A percentile compares a stretch with the other conserved stretches of the same genome.
phyloP scores from a whole-genome alignment of 2,329 filamentous ascomycete species.

The Verticillium tricorpus region DNA sequence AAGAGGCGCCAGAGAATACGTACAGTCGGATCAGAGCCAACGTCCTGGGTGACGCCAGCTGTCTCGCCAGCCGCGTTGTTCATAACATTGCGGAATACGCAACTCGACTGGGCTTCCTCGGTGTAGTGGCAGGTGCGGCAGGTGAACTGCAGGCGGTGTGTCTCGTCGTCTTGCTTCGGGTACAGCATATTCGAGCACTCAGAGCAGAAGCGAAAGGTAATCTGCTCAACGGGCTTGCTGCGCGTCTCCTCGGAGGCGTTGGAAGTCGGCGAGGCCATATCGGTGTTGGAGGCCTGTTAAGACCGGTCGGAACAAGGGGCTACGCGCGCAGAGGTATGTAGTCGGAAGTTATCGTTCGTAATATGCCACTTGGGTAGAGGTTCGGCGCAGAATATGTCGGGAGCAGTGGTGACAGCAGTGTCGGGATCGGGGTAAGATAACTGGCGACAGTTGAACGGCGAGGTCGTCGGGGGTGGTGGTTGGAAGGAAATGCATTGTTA shows the following conservation, averaged over 20 bases:
- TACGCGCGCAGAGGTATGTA: background rate
- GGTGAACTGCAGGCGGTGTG: constrained; percentile 84
- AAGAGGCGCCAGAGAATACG: constrained; percentile 48
- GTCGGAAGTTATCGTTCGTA: background rate
- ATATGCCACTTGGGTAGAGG: no score
- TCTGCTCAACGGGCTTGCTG: constrained; percentile 63
- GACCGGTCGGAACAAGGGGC: background rate
- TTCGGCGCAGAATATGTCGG: no score
- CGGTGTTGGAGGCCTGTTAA: background rate
- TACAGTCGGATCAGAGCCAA: constrained; percentile 97
- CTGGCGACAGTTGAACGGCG: no score
- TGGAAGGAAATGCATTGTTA: no score
- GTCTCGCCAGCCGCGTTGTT: constrained; percentile 91
- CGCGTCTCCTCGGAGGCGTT: constrained; percentile 37
- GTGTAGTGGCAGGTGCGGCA: constrained; percentile 94
- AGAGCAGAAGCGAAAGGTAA: constrained; percentile 96
- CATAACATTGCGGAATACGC: constrained; percentile 93
- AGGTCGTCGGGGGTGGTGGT: no score
- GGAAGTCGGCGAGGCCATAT: constrained; percentile 56
- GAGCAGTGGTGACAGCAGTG: no score
- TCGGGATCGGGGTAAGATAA: no score
- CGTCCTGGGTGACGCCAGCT: constrained; percentile 94
- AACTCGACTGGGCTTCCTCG: constrained; percentile 79
- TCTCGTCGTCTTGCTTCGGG: constrained; percentile 85
- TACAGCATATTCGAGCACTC: constrained; percentile 99